Conservation (phyloP, 2,329 filamentous ascomycete species). For the Aspergillus neoniger region DNA sequence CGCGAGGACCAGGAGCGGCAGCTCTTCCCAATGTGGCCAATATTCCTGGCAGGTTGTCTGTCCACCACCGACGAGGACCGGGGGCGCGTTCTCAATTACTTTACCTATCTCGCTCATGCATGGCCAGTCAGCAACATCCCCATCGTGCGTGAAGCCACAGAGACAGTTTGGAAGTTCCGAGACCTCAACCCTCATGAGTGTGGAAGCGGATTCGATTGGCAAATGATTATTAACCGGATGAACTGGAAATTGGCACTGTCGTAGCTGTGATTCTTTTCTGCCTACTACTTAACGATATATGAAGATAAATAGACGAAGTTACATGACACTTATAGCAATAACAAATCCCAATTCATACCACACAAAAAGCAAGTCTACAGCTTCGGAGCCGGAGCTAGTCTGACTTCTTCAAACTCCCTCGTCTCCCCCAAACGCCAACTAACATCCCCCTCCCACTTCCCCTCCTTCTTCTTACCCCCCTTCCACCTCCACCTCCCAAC, state of each 20-base stretch:
- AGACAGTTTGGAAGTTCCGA: constrained; percentile 4
- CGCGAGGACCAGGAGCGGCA: constrained; percentile 6
- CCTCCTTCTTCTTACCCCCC: constrained; percentile 24
- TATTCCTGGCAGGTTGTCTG: background rate
- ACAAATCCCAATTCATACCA: too few species aligned
- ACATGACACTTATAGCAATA: too few species aligned
- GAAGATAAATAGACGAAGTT: background rate
- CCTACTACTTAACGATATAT: background rate
- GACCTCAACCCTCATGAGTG: background rate
- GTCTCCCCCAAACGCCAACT: constrained; percentile 51
- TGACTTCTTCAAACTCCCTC: constrained; percentile 30
- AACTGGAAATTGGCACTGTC: constrained; percentile 4
- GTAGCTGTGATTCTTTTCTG: background rate
- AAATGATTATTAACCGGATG: constrained; percentile 2
- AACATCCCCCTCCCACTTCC: constrained; percentile 42
- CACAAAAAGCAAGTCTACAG: constrained; percentile 12
- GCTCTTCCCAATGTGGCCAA: constrained; percentile 5
- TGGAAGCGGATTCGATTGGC: constrained; percentile 2
- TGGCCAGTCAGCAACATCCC: constrained; percentile 3
- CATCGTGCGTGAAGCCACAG: background rate
- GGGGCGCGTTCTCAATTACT: constrained; percentile 1
- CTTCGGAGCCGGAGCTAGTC: constrained; percentile 22
- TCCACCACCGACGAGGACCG: background rate
- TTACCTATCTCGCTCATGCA: constrained; percentile 1
- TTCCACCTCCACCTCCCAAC: constrained; percentile 58